These are phyloP conservation scores for Adansonia digitata DNA, from an alignment of 345 rosid genomes.

Conservation along the genomic window DNA sequence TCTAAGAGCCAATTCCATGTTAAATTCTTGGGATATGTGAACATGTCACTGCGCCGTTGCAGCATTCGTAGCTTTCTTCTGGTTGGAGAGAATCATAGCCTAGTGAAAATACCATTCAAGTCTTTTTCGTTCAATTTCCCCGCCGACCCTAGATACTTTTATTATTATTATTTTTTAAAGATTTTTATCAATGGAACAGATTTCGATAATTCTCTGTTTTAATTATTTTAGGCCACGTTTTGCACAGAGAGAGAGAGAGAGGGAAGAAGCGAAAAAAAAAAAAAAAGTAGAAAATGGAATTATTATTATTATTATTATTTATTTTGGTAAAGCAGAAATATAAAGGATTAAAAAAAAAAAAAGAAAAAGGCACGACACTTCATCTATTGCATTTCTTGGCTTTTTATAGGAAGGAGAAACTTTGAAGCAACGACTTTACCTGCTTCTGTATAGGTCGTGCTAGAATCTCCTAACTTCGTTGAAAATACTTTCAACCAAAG, in stretches of 20 bases:
- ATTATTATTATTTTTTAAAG: too few species aligned
- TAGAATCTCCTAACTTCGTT: neutral
- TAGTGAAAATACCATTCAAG: neutral
- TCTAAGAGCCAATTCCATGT: neutral
- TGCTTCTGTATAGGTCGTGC: neutral
- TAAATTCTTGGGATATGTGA: too few species aligned
- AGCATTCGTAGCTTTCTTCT: neutral
- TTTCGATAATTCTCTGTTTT: neutral
- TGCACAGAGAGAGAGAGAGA: too few species aligned
- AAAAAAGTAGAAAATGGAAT: too few species aligned
- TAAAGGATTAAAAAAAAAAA: too few species aligned
- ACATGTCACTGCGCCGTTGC: too few species aligned
- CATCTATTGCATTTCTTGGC: too few species aligned
- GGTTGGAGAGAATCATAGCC: neutral
- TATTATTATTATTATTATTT: too few species aligned
- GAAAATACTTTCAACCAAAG: neutral
- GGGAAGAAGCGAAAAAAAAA: too few species aligned
- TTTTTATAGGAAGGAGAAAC: slow-evolving; percentile 10
- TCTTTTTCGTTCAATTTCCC: neutral
- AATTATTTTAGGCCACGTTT: neutral
- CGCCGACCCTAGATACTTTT: too few species aligned
- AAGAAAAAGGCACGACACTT: too few species aligned
- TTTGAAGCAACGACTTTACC: slow-evolving; percentile 2
- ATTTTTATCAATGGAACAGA: neutral
- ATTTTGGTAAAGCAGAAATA: too few species aligned